phyloP scores from a whole-genome alignment of 495 filamentous ascomycete genomes.

The Aspergillus heteromorphus region DNA sequence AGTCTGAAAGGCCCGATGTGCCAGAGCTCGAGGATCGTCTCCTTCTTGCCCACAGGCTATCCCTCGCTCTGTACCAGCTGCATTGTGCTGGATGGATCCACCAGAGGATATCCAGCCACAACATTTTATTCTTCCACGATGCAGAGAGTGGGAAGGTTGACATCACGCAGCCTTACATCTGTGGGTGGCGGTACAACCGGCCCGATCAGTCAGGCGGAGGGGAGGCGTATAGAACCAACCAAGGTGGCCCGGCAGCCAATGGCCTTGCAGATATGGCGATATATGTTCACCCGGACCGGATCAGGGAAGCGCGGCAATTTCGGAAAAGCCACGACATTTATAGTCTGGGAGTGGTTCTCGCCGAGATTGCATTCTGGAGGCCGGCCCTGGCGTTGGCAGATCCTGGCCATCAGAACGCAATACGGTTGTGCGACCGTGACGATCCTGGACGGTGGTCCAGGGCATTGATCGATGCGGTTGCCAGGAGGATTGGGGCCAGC shows the following conservation, averaged over 20 bases:
- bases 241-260: too few species aligned
- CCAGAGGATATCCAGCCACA: background rate
- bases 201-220: too few species aligned
- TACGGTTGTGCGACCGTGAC: background rate
- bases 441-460: background rate
- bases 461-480: background rate
- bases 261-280: background rate
- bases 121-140: background rate
- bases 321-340: background rate
- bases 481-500: background rate
- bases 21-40: background rate
- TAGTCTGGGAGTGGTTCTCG: background rate
- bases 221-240: too few species aligned
- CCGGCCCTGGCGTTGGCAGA: background rate
- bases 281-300: background rate
- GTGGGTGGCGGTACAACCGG: background rate
- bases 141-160: background rate
- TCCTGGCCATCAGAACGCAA: background rate
- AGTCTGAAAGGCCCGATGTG: background rate
- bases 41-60: background rate
- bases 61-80: background rate
- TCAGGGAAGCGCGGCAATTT: background rate
- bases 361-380: background rate
- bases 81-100: background rate
- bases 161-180: background rate